These are phyloP conservation scores for Leccinum pellstonianum DNA, from an alignment of 768 basidiomycete genomes.

Conservation along the genomic window DNA sequence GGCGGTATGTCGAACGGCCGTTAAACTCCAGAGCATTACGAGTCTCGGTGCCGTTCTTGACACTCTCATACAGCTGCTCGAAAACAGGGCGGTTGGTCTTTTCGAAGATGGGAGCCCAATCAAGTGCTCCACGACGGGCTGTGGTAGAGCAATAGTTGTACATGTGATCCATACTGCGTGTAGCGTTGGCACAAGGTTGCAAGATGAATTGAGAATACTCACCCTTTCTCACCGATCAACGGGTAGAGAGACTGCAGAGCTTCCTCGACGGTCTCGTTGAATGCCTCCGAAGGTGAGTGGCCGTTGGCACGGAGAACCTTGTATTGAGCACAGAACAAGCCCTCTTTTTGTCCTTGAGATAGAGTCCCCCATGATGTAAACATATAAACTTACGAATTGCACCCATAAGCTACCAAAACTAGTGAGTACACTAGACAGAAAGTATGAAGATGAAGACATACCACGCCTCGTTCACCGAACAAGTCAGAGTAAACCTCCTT, in stretches of 20 bases:
- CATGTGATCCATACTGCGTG: constrained; percentile 95
- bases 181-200: background rate
- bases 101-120: constrained; percentile 98
- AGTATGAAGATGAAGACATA: constrained; percentile 43
- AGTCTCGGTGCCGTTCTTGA: constrained; percentile 94
- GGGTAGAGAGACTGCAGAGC: constrained; percentile 99
- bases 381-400: constrained; percentile 70
- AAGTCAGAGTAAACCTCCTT: constrained; percentile 99
- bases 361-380: background rate
- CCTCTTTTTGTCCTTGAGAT: constrained; percentile 54
- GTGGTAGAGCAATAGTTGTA: constrained; percentile 99
- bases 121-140: constrained; percentile 96
- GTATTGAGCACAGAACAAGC: constrained; percentile 99
- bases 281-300: constrained; percentile 96
- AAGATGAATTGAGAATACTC: constrained; percentile 23
- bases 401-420: constrained; percentile 76
- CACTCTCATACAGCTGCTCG: constrained; percentile 92
- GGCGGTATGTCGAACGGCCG: constrained; percentile 85
- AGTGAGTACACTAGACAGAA: constrained; percentile 7
- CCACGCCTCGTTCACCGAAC: constrained; percentile 99
- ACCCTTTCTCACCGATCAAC: constrained; percentile 93
- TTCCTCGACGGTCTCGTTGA: constrained; percentile 99
- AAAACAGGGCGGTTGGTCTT: constrained; percentile 93
- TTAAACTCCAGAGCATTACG: constrained; percentile 97
- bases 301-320: constrained; percentile 95